phyloP scores from a whole-genome alignment of 805 yeast genomes.

The Starmerella vitae region DNA sequence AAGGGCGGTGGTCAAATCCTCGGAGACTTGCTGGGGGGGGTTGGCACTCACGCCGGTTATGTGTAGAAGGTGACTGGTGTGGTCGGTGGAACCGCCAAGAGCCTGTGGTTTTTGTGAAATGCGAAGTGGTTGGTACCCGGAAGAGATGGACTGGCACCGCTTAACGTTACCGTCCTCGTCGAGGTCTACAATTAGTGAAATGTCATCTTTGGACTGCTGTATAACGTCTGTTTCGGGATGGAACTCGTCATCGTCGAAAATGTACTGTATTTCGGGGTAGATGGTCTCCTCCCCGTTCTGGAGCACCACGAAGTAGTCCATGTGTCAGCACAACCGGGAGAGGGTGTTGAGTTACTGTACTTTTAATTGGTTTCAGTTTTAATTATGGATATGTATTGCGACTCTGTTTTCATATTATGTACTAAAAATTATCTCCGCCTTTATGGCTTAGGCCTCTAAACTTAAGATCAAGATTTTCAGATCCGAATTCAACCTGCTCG shows the following conservation, averaged over 20 bases:
- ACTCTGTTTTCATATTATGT: too few relatives aligned
- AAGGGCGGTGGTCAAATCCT: neutral
- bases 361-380: too few relatives aligned
- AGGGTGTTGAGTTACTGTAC: too few relatives aligned
- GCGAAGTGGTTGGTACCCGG: slow-evolving; percentile 29
- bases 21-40: too few relatives aligned
- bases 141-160: slow-evolving; percentile 27
- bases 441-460: too few relatives aligned
- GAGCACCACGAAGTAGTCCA: slow-evolving; percentile 18
- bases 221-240: slow-evolving; percentile 25
- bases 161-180: slow-evolving; percentile 26
- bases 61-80: neutral
- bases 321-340: too few relatives aligned
- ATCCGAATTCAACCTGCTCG: too few relatives aligned
- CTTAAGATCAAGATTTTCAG: too few relatives aligned
- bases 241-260: slow-evolving; percentile 29
- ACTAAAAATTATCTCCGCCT: too few relatives aligned
- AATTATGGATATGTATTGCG: too few relatives aligned
- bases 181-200: slow-evolving; percentile 28
- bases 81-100: slow-evolving; percentile 7
- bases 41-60: too few relatives aligned
- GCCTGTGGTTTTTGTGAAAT: slow-evolving; percentile 18
- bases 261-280: slow-evolving; percentile 30
- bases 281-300: slow-evolving; percentile 17
- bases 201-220: slow-evolving; percentile 24